phyloP scores from a whole-genome alignment of 2,329 filamentous ascomycete species.

The Colletotrichum melonis region DNA sequence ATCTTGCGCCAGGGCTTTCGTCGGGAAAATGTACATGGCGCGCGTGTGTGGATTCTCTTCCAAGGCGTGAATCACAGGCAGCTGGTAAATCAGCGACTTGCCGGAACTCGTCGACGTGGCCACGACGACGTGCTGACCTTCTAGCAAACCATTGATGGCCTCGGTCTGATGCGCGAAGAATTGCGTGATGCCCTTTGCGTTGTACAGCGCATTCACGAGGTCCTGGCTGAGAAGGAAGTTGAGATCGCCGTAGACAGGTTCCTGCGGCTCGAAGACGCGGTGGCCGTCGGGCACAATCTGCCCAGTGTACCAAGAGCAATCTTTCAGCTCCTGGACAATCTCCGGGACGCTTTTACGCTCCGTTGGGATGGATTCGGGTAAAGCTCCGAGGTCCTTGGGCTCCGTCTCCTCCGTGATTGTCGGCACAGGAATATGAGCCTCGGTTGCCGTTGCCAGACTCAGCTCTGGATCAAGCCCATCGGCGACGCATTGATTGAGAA shows the following conservation, averaged over 20 bases:
- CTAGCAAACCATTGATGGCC: conserved; percentile 88
- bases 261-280: conserved; percentile 88
- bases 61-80: conserved; percentile 88
- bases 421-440: conserved; percentile 71
- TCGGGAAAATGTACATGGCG: conserved; percentile 98
- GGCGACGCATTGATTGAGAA: conserved; percentile 78
- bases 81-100: conserved; percentile 97
- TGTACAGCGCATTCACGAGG: conserved; percentile 96
- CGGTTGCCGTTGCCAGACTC: conserved; percentile 68
- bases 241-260: conserved; percentile 83
- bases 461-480: conserved; percentile 75
- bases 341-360: conserved; percentile 85
- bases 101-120: conserved; percentile 96
- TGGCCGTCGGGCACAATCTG: conserved; percentile 96
- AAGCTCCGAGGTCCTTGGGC: conserved; percentile 50
- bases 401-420: conserved; percentile 53
- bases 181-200: conserved; percentile 85
- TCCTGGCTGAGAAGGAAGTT: conserved; percentile 89
- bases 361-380: conserved; percentile 80
- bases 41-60: conserved; percentile 81
- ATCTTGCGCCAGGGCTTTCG: conserved; percentile 95
- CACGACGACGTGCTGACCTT: conserved; percentile 88
- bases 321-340: conserved; percentile 86
- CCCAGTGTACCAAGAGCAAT: conserved; percentile 86
- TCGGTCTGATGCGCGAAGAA: conserved; percentile 94